Evolutionary conservation across 1,139 yeast species (phyloP), one percentile per base, ranked within the genome.

Genomic region (Schwanniomyces etchellsii): DNA sequence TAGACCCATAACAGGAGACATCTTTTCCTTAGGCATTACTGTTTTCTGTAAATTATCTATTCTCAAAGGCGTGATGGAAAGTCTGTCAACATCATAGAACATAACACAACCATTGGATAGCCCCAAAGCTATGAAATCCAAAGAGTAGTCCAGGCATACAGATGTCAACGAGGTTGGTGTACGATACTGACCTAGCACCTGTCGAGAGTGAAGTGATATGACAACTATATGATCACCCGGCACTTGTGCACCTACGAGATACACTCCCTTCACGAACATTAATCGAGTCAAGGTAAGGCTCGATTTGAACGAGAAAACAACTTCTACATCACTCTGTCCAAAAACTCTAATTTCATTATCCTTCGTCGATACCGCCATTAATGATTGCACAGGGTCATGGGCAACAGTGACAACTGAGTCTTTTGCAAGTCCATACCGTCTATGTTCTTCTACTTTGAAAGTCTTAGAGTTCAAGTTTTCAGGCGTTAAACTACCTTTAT

Each of bases 81-180:
- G 81, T 27, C 95, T 64, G 48, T 88, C 97, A 13, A 91, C 78
- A 52, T 93, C 96, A 48, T 74, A 91, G n/a, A 82, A 78, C 28
- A 77, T 55, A 2, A 83, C 55, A 4, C 74, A 57, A 3, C 98
- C 98, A 51, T 81, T 88, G 31, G 77, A 71, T 35, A 86, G 59
- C 3, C 98, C 98, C 21, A 89, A 49, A 30, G 81, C 67, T 18
- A 89, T 57, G 86, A 94, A 93, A 55, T 89, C 97, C 42, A 91
- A 55, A 0, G 94, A 72, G 1, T 96, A 95, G 46, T 93, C 98
- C 2, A 81, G 56, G 36, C 76, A 88, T 5, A 81, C 62, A 1
- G 83, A 69, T 0, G 82, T 64, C n/a, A 88, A 71, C 5, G 73
- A 63, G 1, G 86, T 80, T 0, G 86, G 81, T 2, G 81, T 69